Conservation (phyloP, 176 grass and related monocot genomes). For the Triticum dicoccoides region DNA sequence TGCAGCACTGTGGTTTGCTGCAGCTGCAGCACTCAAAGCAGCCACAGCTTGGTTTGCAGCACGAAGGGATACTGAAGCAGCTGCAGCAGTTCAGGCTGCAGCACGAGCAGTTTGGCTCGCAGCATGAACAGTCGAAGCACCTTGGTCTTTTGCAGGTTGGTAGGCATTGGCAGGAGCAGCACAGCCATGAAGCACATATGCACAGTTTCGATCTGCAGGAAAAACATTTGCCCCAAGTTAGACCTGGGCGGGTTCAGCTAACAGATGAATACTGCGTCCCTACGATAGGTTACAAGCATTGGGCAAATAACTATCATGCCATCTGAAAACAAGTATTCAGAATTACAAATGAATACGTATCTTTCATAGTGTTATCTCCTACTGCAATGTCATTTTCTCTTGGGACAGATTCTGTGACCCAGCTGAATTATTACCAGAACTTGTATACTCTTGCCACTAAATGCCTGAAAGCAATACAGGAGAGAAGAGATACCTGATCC, state of each 20-base stretch:
- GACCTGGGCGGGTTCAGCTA: background rate
- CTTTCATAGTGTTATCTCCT: background rate
- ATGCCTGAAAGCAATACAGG: background rate
- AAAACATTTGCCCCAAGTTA: background rate
- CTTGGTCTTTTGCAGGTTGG: constrained; percentile 23
- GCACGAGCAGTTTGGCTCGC: constrained; percentile 21
- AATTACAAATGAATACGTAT: background rate
- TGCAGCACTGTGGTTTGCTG: constrained; percentile 18
- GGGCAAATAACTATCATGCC: background rate
- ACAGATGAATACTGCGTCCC: background rate
- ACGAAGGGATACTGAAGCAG: constrained; percentile 23
- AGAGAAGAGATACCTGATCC: constrained; percentile 52
- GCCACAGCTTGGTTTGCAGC: constrained; percentile 36
- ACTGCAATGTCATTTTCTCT: background rate
- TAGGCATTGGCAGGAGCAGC: constrained; percentile 54
- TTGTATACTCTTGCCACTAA: background rate
- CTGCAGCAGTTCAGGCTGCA: background rate
- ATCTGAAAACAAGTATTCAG: background rate
- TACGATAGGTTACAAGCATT: background rate
- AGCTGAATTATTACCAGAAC: background rate
- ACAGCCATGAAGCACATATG: constrained; percentile 47
- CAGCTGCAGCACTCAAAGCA: constrained; percentile 27
- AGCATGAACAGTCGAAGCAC: constrained; percentile 39
- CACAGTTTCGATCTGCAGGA: constrained; percentile 54
- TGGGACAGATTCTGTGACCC: background rate